phyloP scores from a whole-genome alignment of 306 rosid species.

The Vigna mungo region DNA sequence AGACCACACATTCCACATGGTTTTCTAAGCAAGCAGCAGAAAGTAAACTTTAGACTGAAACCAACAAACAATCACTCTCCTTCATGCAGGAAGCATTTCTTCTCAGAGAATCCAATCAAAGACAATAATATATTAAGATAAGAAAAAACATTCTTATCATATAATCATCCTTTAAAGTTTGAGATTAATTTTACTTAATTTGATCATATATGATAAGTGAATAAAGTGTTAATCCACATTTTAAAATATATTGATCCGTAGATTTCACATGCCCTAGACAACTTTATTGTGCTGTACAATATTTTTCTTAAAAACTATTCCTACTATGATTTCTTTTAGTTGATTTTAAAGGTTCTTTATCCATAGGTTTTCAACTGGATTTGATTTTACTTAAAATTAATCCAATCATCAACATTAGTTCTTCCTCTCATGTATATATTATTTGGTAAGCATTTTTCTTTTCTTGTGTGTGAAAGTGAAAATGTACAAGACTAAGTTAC shows the following conservation, averaged over 20 bases:
- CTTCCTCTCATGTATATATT: background rate
- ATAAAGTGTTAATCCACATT: too few species aligned
- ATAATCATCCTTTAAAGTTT: too few species aligned
- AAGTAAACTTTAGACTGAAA: background rate
- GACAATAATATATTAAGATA: background rate
- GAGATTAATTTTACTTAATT: background rate
- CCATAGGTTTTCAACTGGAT: too few species aligned
- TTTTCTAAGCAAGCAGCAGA: background rate
- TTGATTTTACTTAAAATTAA: background rate
- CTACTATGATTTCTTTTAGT: too few species aligned
- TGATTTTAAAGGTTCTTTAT: too few species aligned
- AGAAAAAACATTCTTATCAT: too few species aligned
- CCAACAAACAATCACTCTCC: background rate
- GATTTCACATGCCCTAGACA: too few species aligned
- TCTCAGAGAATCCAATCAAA: background rate
- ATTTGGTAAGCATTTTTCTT: background rate
- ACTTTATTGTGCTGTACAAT: too few species aligned
- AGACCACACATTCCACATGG: background rate
- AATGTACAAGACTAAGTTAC: conserved; percentile 73
- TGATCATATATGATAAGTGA: too few species aligned
- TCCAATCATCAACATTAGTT: background rate
- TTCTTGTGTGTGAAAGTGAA: conserved; percentile 9
- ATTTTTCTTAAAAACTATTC: too few species aligned
- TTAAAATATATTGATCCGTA: too few species aligned
- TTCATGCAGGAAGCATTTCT: conserved; percentile 31